phyloP scores from a whole-genome alignment of 176 grass and related monocot species.

The Zea mays region Zm-B73-REFERENCE-NAM-5.0 NC_050102.1:149842001-149842500 shows the following conservation, averaged over 20 bases:
- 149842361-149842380: not conserved
- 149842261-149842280: slow-evolving; percentile 11
- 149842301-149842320: not conserved
- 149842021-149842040: slow-evolving; percentile 8
- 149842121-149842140: not conserved
- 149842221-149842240: not conserved
- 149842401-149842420: not conserved
- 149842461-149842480: not conserved
- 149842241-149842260: not conserved
- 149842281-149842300: slow-evolving; percentile 9
- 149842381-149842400: not conserved
- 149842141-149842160: not conserved
- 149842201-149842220: not conserved
- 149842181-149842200: not conserved
- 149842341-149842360: not conserved
- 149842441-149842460: not conserved
- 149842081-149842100: not conserved
- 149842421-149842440: not conserved
- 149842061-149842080: not conserved
- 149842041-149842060: not conserved
- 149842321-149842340: slow-evolving; percentile 1
- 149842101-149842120: slow-evolving; percentile 6
- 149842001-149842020: not conserved
- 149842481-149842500: not conserved
- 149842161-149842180: not conserved